A percentile compares a stretch with the other conserved stretches of the same genome.
These are phyloP conservation scores for Yamadazyma philogaea DNA, from an alignment of 805 yeast species.

Conservation along the genomic window DNA sequence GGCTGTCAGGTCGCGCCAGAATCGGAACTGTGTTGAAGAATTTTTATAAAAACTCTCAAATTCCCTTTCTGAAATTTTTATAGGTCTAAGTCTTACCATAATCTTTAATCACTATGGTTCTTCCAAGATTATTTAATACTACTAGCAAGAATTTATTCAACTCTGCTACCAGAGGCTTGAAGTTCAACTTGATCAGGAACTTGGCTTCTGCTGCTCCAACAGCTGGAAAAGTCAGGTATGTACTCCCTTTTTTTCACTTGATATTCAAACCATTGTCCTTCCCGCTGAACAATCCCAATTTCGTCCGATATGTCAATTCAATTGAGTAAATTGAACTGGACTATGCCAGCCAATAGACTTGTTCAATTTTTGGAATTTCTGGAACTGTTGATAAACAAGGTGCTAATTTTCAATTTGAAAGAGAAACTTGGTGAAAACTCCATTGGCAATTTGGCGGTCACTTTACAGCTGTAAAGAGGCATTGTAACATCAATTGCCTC, in stretches of 20 bases:
- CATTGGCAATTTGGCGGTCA: not conserved
- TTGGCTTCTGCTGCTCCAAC: constrained; percentile 74
- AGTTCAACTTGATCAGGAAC: constrained; percentile 71
- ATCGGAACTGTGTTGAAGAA: constrained; percentile 15
- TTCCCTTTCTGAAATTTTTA: constrained; percentile 9
- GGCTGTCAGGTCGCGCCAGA: constrained; percentile 11
- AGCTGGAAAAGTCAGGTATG: constrained; percentile 86
- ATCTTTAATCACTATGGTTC: constrained; percentile 43
- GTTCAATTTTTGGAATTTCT: not conserved
- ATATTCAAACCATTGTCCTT: not conserved
- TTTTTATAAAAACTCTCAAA: constrained; percentile 11
- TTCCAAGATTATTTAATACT: constrained; percentile 50
- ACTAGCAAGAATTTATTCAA: constrained; percentile 78
- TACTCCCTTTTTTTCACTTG: constrained; percentile 22
- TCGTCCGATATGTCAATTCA: not conserved
- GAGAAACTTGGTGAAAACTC: not conserved
- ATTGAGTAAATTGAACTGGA: not conserved
- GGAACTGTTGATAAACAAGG: not conserved
- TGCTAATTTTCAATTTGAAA: not conserved
- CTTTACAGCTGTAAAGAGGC: not conserved
- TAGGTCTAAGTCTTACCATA: constrained; percentile 8
- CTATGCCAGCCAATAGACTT: not conserved
- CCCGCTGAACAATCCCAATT: too few relatives aligned
- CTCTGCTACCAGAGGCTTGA: constrained; percentile 80
- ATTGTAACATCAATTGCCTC: not conserved